These are phyloP conservation scores for Linnemannia schmuckeri DNA, from an alignment of 192 early-diverging fungal species.

Conservation along the genomic window DNA sequence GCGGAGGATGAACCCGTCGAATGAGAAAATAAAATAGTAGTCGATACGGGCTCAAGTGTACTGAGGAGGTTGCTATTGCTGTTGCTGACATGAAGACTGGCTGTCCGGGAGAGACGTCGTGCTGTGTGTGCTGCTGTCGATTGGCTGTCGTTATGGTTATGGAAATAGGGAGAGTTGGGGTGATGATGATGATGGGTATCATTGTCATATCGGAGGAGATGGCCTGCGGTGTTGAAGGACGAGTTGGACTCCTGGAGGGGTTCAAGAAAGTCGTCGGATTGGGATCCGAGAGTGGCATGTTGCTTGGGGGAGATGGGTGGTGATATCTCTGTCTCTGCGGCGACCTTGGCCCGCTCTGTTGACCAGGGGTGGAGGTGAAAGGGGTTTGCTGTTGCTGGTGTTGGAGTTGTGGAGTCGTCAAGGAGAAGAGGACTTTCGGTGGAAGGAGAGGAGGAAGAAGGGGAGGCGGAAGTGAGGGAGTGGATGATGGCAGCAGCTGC, in stretches of 20 bases:
- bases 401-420: too few relatives aligned
- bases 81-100: neutral
- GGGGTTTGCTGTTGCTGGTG: conserved; percentile 20
- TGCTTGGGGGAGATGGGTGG: conserved; percentile 54
- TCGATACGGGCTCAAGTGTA: conserved; percentile 15
- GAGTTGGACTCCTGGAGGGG: conserved; percentile 40
- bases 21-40: conserved; percentile 23
- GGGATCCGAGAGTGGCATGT: conserved; percentile 16
- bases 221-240: neutral
- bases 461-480: neutral
- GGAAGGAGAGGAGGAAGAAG: neutral
- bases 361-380: conserved; percentile 50
- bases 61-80: conserved; percentile 2
- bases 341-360: conserved; percentile 42
- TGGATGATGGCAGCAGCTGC: conserved; percentile 28
- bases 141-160: conserved; percentile 2
- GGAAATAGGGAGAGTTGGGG: neutral
- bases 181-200: conserved; percentile 1
- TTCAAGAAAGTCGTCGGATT: conserved; percentile 27
- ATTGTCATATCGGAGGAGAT: neutral
- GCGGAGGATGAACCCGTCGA: conserved; percentile 7
- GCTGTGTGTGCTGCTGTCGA: conserved; percentile 1
- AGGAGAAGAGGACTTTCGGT: neutral
- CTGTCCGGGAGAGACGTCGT: neutral
- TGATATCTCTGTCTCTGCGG: conserved; percentile 43